phyloP scores from a whole-genome alignment of 116 monocot species.

The Thalassia testudinum region DNA sequence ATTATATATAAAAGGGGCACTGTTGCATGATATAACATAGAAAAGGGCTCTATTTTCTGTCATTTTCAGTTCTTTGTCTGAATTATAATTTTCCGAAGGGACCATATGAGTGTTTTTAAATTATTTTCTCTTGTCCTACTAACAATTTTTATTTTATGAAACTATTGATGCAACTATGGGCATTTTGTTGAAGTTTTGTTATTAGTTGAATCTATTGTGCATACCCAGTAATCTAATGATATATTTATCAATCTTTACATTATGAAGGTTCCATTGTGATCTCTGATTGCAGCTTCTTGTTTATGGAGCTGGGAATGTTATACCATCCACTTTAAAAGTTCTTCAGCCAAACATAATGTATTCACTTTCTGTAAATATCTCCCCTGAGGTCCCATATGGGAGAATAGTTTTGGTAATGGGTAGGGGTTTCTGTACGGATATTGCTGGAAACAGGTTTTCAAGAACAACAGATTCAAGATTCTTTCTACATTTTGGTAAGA shows the following conservation, averaged over 20 bases:
- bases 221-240: background rate
- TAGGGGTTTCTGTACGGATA: slow-evolving; percentile 67
- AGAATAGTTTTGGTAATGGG: slow-evolving; percentile 76
- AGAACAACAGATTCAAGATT: slow-evolving; percentile 75
- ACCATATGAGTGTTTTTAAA: no score
- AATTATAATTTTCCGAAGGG: no score
- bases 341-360: slow-evolving; percentile 49
- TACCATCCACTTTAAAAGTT: slow-evolving; percentile 54
- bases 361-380: slow-evolving; percentile 50
- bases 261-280: background rate
- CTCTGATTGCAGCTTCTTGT: slow-evolving; percentile 69
- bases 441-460: slow-evolving; percentile 81
- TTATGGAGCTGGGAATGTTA: slow-evolving; percentile 65
- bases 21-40: no score
- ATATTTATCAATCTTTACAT: background rate
- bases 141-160: no score
- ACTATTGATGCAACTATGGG: no score
- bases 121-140: no score
- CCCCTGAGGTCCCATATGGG: slow-evolving; percentile 40
- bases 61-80: no score
- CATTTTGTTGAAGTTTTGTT: no score
- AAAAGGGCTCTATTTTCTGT: no score
- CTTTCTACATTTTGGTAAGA: slow-evolving; percentile 77
- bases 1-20: no score
- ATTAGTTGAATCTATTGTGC: no score